These are phyloP conservation scores for Globisporangium polare DNA, from an alignment of 352 stramenopile species.

Conservation along the genomic window DNA sequence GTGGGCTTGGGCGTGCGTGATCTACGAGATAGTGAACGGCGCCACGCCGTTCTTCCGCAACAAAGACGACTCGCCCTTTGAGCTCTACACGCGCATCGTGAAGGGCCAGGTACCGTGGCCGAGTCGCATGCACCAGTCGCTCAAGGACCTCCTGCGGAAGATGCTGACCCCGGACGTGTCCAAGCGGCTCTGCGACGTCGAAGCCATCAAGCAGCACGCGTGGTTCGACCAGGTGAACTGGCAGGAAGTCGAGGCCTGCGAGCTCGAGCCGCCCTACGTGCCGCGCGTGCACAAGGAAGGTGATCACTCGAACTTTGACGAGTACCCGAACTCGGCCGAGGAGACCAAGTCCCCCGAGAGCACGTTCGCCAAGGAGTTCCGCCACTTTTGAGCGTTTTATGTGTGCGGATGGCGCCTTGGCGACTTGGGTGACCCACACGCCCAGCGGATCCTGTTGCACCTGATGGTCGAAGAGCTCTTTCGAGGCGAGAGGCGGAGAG, in stretches of 20 bases:
- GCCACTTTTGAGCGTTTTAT: slow-evolving; percentile 27
- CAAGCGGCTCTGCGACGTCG: slow-evolving; percentile 44
- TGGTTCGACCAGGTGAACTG: slow-evolving; percentile 75
- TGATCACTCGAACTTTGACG: slow-evolving; percentile 63
- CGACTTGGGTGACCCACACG: background rate
- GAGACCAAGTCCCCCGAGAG: slow-evolving; percentile 31
- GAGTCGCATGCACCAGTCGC: slow-evolving; percentile 30
- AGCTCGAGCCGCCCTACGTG: slow-evolving; percentile 44
- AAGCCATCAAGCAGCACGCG: slow-evolving; percentile 46
- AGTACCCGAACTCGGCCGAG: slow-evolving; percentile 53
- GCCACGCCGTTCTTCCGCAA: slow-evolving; percentile 73
- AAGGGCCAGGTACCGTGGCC: slow-evolving; percentile 54
- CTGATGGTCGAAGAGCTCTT: background rate
- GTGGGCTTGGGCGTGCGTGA: slow-evolving; percentile 77
- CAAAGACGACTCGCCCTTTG: slow-evolving; percentile 83
- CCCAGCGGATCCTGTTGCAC: background rate
- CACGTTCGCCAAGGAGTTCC: slow-evolving; percentile 33
- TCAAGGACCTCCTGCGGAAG: slow-evolving; percentile 59
- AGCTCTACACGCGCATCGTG: slow-evolving; percentile 81
- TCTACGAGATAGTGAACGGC: slow-evolving; percentile 80
- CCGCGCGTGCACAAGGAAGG: slow-evolving; percentile 35
- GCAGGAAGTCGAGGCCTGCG: slow-evolving; percentile 36
- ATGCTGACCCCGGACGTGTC: slow-evolving; percentile 59
- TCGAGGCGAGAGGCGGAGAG: background rate
- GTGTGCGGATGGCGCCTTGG: too few species aligned